Evolutionary conservation across 2,329 filamentous ascomycete genomes (phyloP).

Genomic region (Ilyonectria mors-panacis): DNA sequence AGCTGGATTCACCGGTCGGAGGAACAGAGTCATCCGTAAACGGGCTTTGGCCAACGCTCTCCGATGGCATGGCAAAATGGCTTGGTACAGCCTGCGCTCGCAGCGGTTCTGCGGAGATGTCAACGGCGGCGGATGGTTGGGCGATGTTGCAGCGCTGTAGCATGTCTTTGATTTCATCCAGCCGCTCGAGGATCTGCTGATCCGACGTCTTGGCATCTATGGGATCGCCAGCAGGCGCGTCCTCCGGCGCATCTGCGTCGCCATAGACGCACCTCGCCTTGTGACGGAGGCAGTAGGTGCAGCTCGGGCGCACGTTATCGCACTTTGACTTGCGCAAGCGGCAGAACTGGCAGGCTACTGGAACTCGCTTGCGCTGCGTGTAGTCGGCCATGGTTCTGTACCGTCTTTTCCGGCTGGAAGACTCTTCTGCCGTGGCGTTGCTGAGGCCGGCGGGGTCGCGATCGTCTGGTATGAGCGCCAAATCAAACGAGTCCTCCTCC

Average conservation of each 20-base stretch:
- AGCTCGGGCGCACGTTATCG: too few relatives aligned
- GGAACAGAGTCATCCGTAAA: too few relatives aligned
- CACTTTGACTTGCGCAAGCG: slow-evolving; percentile 4
- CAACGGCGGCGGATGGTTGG: neutral
- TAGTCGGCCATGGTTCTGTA: slow-evolving; percentile 16
- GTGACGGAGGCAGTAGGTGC: neutral
- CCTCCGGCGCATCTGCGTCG: neutral
- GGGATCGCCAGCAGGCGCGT: neutral
- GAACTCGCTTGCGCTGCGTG: slow-evolving; percentile 30
- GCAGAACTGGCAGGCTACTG: slow-evolving; percentile 34
- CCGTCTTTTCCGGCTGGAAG: too few relatives aligned
- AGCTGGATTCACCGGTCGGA: too few relatives aligned
- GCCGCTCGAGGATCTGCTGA: neutral
- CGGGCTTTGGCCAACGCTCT: too few relatives aligned
- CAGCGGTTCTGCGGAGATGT: slow-evolving; percentile 3
- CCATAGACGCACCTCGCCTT: slow-evolving; percentile 35
- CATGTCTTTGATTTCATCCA: slow-evolving; percentile 30
- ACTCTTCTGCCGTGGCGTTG: too few relatives aligned
- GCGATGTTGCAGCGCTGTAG: neutral
- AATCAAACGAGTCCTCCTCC: too few relatives aligned
- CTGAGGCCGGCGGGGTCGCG: too few relatives aligned
- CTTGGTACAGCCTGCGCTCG: neutral
- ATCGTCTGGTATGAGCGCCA: too few relatives aligned
- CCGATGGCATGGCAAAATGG: neutral
- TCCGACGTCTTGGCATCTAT: too few relatives aligned